Base-by-base conservation (phyloP, 2,329 filamentous ascomycete genomes). In the Pleomassaria siparia region DNA sequence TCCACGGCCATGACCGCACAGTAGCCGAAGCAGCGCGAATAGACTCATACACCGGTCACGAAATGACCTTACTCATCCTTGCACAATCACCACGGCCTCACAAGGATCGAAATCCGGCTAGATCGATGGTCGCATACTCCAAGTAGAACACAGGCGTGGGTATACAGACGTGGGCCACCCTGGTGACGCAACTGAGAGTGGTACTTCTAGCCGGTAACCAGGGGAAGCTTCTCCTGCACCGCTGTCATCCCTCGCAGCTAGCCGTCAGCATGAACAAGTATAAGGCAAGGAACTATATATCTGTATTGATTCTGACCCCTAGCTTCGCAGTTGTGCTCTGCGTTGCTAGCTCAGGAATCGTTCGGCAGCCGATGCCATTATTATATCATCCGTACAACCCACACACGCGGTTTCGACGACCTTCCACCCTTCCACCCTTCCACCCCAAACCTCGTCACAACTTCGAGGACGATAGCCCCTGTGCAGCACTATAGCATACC, bases 1-100 rank as follows among this genome's bases (percentile, higher is more conserved):
- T 44, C 43, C 41, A 46, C 42, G 20, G 36, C 40, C 26, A 28
- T 29, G 15, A 21, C 7, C 12, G 9, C 21, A 32, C 12, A 36
- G 47, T 49, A 50, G 35, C 47, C 43, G 37, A 46, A 39, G 35
- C 16, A 41, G 40, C 33, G 24, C n/a, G 16, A 35, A 24, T 37
- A 8, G 12, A 33, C 18, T n/a, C 29, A 30, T 29, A 37, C 43
- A 43, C 47, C 36, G 36, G 25, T 30, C 47, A 40, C 28, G 8
- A n/a, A 26, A 46, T 18, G 43, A 42, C 29, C 43, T 41, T 30
- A 13, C 20, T 35, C 36, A 33, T 26, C 16, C 30, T 37, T 39
- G 21, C 32, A 11, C 36, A 12, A 3, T 21, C n/a, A 7, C 4
- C 18, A 10, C 41, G 11, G 4, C 40, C 33, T 26, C 4, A 5